Base-by-base conservation (phyloP, 441 rosid species). In the Flueggea neowawraea region DNA sequence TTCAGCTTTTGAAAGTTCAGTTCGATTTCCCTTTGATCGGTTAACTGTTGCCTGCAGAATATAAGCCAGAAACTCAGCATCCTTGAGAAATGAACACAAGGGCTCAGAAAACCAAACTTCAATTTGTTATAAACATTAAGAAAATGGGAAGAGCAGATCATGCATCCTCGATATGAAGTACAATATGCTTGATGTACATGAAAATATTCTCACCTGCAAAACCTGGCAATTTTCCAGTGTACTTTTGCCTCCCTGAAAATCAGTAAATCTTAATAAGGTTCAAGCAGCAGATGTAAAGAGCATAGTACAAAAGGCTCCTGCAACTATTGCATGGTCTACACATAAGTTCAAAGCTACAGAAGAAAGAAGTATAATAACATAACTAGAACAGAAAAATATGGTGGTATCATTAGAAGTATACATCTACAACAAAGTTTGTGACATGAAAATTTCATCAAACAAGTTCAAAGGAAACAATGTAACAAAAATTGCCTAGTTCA, bases 201-300 rank as follows among this genome's bases (percentile, higher is more conserved):
- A 64, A 11, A 49, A 60, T 57, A 53, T 31, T 31, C 60, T 14
- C 65, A 89, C 98, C 93, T 92, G 98, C 59, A 93, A 80, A 69
- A 93, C 97, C 73, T 93, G 97, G 57, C 98, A 93, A 70, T 93
- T 93, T 36, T 93, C 96, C 65, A 90, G 73, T 0, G 91, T 86
- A 86, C 97, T 93, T 79, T 88, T 76, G 31, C 98, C 98, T 13
- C 98, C 98, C 98, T 89, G 80, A 64, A 70, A 73, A 51, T 31
- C 59, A 14, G 59, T 36, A 16, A n/a, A 45, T 54, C 16, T 15
- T 31, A 54, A 68, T 52, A 62, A 62, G 39, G 16, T 9, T 36
- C 33, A 16, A 54, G 57, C 64, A 31, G 57, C 61, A 58, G 16
- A 45, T 22, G 22, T 28, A 8, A 58, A 31, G n/a, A n/a, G n/a